These are phyloP conservation scores for Patellifolia procumbens DNA, from an alignment of 179 eudicot genomes.

Conservation along the genomic window DNA sequence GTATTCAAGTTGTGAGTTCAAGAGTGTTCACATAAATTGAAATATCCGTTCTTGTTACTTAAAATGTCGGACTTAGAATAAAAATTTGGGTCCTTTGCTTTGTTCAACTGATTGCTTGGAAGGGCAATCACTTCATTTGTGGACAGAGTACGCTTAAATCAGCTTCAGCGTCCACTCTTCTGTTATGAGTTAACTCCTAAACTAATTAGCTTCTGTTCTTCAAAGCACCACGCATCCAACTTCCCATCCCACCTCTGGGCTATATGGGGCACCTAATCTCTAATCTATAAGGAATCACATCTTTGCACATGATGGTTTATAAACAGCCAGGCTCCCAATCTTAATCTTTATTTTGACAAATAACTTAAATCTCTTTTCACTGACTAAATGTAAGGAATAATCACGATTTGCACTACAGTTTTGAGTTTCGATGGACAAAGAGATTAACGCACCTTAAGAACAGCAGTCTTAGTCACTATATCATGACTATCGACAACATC, in stretches of 20 bases:
- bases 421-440: not conserved
- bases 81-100: too few relatives aligned
- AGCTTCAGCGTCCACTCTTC: too few relatives aligned
- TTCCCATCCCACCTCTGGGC: not conserved
- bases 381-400: not conserved
- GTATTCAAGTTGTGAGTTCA: too few relatives aligned
- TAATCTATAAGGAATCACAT: not conserved
- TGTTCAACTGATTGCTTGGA: too few relatives aligned
- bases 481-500: conserved; percentile 70
- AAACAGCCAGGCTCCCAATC: not conserved
- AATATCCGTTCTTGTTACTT: too few relatives aligned
- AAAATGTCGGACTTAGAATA: too few relatives aligned
- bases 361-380: not conserved
- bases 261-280: not conserved
- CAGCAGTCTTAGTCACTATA: conserved; percentile 66
- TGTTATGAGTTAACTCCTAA: not conserved
- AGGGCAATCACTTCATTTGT: too few relatives aligned
- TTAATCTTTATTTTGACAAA: not conserved
- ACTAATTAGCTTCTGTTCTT: not conserved
- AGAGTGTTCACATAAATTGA: too few relatives aligned
- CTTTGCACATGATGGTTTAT: not conserved
- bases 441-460: conserved; percentile 64
- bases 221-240: not conserved
- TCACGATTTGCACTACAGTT: not conserved
- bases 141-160: too few relatives aligned